Conservation (phyloP, 1,139 yeast genomes). For the Kluyveromyces sp. region DNA sequence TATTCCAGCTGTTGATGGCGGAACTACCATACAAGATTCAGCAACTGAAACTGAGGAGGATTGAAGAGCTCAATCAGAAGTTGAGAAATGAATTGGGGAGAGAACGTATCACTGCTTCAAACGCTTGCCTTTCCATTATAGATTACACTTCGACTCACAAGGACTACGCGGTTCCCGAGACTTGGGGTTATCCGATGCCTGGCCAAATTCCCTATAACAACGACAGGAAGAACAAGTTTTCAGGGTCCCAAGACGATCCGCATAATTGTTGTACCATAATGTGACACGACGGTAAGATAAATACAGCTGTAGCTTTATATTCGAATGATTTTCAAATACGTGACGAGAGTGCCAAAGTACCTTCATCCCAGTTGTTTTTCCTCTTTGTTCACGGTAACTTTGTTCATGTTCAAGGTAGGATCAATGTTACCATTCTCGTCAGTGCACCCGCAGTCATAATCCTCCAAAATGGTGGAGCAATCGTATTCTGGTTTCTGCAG, state of each 20-base stretch:
- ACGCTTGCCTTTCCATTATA: slow-evolving; percentile 47
- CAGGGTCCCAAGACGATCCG: slow-evolving; percentile 7
- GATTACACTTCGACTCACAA: slow-evolving; percentile 43
- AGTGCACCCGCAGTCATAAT: slow-evolving; percentile 96
- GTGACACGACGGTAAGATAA: slow-evolving; percentile 23
- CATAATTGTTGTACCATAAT: slow-evolving; percentile 41
- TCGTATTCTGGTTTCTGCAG: slow-evolving; percentile 69
- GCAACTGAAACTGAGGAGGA: slow-evolving; percentile 52
- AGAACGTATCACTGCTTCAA: slow-evolving; percentile 63
- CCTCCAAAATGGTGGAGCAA: slow-evolving; percentile 75
- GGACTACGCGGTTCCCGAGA: slow-evolving; percentile 46
- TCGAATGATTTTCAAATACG: no score
- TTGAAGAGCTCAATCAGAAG: slow-evolving; percentile 52
- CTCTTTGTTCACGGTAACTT: slow-evolving; percentile 24
- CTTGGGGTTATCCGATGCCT: slow-evolving; percentile 44
- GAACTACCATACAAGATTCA: slow-evolving; percentile 29
- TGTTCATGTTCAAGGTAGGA: slow-evolving; percentile 20
- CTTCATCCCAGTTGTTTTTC: slow-evolving; percentile 29
- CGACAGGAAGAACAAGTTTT: slow-evolving; percentile 5
- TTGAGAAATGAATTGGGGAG: slow-evolving; percentile 47
- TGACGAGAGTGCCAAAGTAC: no score
- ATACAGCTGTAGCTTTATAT: neutral
- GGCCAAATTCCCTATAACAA: slow-evolving; percentile 42
- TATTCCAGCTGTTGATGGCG: no score
- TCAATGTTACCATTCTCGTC: slow-evolving; percentile 43